phyloP scores from a whole-genome alignment of 2,329 filamentous ascomycete genomes.

The Blastomyces percursus region DNA sequence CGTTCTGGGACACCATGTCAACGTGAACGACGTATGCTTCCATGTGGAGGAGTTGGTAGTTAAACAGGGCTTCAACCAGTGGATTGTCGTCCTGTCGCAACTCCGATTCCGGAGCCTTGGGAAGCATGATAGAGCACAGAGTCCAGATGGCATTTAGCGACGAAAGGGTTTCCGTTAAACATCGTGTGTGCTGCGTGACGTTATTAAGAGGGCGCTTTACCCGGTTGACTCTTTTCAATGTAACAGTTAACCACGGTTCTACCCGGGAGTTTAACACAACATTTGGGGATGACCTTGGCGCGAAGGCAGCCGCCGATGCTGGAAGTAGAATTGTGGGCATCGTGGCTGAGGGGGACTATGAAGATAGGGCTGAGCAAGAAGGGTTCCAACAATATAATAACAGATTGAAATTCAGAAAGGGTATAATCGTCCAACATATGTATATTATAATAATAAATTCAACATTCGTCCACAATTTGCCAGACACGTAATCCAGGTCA shows the following conservation, averaged over 20 bases:
- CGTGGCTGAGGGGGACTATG: slow-evolving; percentile 45
- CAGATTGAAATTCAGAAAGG: slow-evolving; percentile 6
- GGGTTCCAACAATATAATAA: background rate
- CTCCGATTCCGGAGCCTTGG: slow-evolving; percentile 77
- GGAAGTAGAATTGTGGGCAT: slow-evolving; percentile 94
- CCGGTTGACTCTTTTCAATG: slow-evolving; percentile 90
- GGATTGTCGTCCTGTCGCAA: slow-evolving; percentile 72
- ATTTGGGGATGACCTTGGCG: slow-evolving; percentile 84
- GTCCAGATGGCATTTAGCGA: slow-evolving; percentile 89
- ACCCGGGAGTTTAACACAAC: slow-evolving; percentile 86
- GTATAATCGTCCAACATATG: slow-evolving; percentile 20
- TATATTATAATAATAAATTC: slow-evolving; percentile 20
- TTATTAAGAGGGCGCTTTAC: slow-evolving; percentile 97
- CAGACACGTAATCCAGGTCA: slow-evolving; percentile 6
- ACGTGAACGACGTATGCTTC: slow-evolving; percentile 98
- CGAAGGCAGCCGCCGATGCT: slow-evolving; percentile 91
- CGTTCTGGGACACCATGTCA: slow-evolving; percentile 95
- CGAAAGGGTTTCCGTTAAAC: slow-evolving; percentile 87
- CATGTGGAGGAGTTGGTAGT: slow-evolving; percentile 84
- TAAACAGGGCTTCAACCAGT: slow-evolving; percentile 75
- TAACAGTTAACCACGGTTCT: slow-evolving; percentile 93
- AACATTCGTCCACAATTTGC: slow-evolving; percentile 29
- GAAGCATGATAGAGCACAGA: slow-evolving; percentile 80
- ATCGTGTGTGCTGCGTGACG: slow-evolving; percentile 88
- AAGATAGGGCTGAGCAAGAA: slow-evolving; percentile 18